Conservation (phyloP, 805 yeast species). For the Metschnikowia cerradonensis region DNA sequence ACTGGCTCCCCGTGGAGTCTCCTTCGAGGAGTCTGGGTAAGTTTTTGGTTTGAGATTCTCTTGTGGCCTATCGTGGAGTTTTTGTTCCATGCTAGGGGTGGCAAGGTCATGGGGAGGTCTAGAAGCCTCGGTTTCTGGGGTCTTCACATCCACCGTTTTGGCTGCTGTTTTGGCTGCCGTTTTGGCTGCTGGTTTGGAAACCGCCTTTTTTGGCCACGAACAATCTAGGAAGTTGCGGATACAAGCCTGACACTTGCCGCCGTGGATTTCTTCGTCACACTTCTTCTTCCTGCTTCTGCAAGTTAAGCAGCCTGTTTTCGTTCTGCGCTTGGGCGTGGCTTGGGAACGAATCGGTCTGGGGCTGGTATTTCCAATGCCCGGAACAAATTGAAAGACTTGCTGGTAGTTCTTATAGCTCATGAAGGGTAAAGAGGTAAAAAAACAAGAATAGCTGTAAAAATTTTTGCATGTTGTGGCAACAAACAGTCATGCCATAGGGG, state of each 20-base stretch:
- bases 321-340: conserved; percentile 17
- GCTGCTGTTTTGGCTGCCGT: not conserved
- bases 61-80: too few species aligned
- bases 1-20: conserved; percentile 14
- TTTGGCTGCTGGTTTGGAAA: not conserved
- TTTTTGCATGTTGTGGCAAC: conserved; percentile 1
- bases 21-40: not conserved
- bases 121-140: not conserved
- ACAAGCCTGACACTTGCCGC: conserved; percentile 45
- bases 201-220: conserved; percentile 32
- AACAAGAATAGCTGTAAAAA: not conserved
- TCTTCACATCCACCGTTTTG: too few species aligned
- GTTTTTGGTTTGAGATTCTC: too few species aligned
- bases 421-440: not conserved
- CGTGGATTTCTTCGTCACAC: conserved; percentile 47
- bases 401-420: conserved; percentile 35
- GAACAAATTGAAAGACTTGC: conserved; percentile 31
- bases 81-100: not conserved
- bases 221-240: conserved; percentile 43
- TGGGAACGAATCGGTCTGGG: conserved; percentile 5
- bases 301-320: conserved; percentile 35
- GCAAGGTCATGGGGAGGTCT: not conserved
- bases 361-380: conserved; percentile 9
- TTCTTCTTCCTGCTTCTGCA: conserved; percentile 63
- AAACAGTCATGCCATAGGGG: conserved; percentile 1